Conservation (phyloP, 768 basidiomycete genomes). For the Trametes cingulata region DNA sequence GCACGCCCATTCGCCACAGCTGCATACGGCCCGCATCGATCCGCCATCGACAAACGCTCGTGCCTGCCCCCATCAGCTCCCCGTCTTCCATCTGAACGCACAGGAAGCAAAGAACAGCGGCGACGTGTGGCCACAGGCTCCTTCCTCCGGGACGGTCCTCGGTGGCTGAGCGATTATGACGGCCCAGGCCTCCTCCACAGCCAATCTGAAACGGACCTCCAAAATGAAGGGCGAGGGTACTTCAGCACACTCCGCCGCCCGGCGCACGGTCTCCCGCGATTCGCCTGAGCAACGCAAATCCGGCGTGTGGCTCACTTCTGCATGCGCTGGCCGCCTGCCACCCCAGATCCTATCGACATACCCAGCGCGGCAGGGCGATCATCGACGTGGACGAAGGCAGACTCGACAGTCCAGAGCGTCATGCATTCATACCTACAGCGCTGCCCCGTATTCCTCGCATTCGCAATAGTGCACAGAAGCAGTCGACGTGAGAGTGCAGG, state of each 20-base stretch:
- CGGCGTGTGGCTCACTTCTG: background rate
- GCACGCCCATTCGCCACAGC: slow-evolving; percentile 5
- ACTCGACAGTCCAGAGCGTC: background rate
- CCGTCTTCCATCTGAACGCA: slow-evolving; percentile 15
- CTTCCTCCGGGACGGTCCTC: background rate
- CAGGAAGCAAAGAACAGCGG: slow-evolving; percentile 11
- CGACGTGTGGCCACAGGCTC: slow-evolving; percentile 12
- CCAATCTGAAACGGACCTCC: slow-evolving; percentile 21
- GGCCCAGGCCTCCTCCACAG: slow-evolving; percentile 12
- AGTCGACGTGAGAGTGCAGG: slow-evolving; percentile 1
- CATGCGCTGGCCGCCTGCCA: background rate
- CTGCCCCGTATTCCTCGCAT: slow-evolving; percentile 5
- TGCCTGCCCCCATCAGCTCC: slow-evolving; percentile 13
- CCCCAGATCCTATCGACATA: slow-evolving; percentile 7
- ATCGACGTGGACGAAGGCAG: background rate
- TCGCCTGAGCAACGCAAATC: slow-evolving; percentile 12
- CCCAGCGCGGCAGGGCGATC: slow-evolving; percentile 6
- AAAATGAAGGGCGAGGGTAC: slow-evolving; percentile 17
- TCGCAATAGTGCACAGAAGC: background rate
- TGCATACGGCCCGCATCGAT: slow-evolving; percentile 14
- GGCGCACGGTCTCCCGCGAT: slow-evolving; percentile 1
- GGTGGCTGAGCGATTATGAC: slow-evolving; percentile 10
- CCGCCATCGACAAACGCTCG: slow-evolving; percentile 13
- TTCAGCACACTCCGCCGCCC: background rate
- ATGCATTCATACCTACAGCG: background rate